Conservation (phyloP, 1,284 basidiomycete species). For the Papiliotrema terrestris region DNA sequence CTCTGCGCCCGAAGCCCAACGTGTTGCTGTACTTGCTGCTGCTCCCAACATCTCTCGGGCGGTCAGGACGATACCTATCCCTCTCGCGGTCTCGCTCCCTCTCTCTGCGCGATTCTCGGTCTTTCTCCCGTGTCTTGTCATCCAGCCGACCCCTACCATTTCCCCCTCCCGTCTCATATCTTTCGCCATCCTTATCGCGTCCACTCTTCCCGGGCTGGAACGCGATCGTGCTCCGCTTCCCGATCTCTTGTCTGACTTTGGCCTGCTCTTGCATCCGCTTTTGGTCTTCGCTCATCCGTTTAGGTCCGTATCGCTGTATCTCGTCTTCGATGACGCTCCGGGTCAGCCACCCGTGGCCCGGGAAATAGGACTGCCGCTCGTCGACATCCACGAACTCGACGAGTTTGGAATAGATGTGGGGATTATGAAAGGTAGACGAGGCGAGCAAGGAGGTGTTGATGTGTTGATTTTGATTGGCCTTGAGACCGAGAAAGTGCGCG, state of each 20-base stretch:
- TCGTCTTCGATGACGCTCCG: constrained; percentile 24
- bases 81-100: constrained; percentile 7
- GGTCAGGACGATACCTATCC: constrained; percentile 9
- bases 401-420: constrained; percentile 86
- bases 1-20: neutral
- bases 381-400: constrained; percentile 84
- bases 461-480: constrained; percentile 70
- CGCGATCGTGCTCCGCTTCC: constrained; percentile 59
- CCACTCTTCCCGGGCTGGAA: constrained; percentile 48
- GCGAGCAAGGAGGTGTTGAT: constrained; percentile 92
- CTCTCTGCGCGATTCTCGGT: constrained; percentile 14
- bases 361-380: constrained; percentile 77
- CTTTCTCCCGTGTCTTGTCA: neutral
- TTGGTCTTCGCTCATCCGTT: constrained; percentile 52
- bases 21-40: neutral
- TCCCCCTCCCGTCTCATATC: neutral
- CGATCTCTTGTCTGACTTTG: constrained; percentile 53
- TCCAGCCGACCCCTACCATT: constrained; percentile 1
- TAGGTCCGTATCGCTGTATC: constrained; percentile 26
- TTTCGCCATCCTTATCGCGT: neutral
- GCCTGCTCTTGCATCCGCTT: constrained; percentile 60
- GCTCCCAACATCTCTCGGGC: constrained; percentile 6
- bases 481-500: constrained; percentile 68
- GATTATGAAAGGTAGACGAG: constrained; percentile 87
- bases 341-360: constrained; percentile 48